Base-by-base conservation (phyloP, 1,139 yeast species). In the Meyerozyma athensensis region DNA sequence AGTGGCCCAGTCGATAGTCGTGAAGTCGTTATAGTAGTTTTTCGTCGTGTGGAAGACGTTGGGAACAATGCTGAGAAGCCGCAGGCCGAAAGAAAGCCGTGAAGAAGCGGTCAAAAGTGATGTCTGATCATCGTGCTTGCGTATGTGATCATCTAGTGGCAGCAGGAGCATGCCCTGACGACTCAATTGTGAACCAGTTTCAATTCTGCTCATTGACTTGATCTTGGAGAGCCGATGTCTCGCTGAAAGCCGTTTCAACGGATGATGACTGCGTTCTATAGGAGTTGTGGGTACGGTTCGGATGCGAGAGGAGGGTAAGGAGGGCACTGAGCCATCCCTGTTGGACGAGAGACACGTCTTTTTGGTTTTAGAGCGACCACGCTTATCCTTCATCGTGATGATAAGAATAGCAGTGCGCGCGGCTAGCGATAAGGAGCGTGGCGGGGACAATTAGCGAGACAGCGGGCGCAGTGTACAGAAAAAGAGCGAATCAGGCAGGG, bases 1-100 rank as follows among this genome's bases (percentile, higher is more conserved):
- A 31, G 68, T 65, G 3, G 77, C 72, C 84, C 84, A 79, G 57
- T 79, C 85, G n/a, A 77, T 74, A n/a, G 83, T 77, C 18, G 85
- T 78, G 54, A 77, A 79, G 52, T 79, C 82, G 52, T 79, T 79
- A 51, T 78, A 78, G 56, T 63, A 74, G 46, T 59, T 63, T 30
- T 72, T 45, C 30, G 55, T 41, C 6, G 53, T 36, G 36, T 50
- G 52, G 14, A 59, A 40, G 21, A 38, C 37, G 13, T 48, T 52
- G 3, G 58, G 58, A 8, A 49, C 49, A 8, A 47, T 35, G 9
- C 43, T 46, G 10, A 56, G 36, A 12, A 57, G 37, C 20, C 48
- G 41, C 2, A 61, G 53, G 7, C 48, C 38, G 13, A 51, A 39
- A 5, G 59, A 47, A 22, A 17, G 13, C 12, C 20, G 32, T n/a